A percentile compares a stretch with the other conserved stretches of the same genome.
These are phyloP conservation scores for Trichopus zeylanicus DNA, from an alignment of 116 monocot species.

Conservation along the genomic window DNA sequence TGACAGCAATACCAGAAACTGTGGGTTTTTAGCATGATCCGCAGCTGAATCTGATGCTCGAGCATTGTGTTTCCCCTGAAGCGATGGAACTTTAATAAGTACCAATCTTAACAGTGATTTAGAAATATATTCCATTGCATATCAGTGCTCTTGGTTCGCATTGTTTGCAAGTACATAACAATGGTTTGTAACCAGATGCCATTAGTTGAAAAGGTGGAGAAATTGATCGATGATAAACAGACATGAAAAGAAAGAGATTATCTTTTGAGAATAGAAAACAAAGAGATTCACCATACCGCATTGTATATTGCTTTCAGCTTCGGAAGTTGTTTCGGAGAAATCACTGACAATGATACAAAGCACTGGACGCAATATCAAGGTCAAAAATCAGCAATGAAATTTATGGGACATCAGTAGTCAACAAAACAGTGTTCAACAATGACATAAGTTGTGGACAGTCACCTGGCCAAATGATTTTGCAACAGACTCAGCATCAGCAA, in stretches of 20 bases:
- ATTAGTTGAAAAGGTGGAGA: too few relatives aligned
- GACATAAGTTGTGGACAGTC: conserved; percentile 3
- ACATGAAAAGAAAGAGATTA: too few relatives aligned
- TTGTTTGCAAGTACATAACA: too few relatives aligned
- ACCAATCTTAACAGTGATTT: background rate
- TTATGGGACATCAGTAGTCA: background rate
- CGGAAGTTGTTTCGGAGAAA: conserved; percentile 87
- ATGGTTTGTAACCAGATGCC: too few relatives aligned
- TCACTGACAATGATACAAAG: conserved; percentile 68
- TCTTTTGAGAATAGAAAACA: background rate
- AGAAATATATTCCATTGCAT: too few relatives aligned
- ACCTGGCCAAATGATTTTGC: conserved; percentile 87
- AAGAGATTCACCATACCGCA: conserved; percentile 45
- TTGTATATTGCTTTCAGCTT: conserved; percentile 75
- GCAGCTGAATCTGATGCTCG: conserved; percentile 51
- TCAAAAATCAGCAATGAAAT: conserved; percentile 1
- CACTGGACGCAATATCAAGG: conserved; percentile 34
- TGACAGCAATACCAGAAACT: conserved; percentile 73
- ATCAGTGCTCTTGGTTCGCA: too few relatives aligned
- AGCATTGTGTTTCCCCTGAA: conserved; percentile 72
- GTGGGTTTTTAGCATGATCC: conserved; percentile 65
- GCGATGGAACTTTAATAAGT: conserved; percentile 1
- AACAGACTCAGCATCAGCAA: conserved; percentile 88
- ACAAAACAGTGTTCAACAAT: background rate
- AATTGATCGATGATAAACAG: too few relatives aligned